phyloP scores from a whole-genome alignment of 768 basidiomycete genomes.

The Royoungia palumana region DNA sequence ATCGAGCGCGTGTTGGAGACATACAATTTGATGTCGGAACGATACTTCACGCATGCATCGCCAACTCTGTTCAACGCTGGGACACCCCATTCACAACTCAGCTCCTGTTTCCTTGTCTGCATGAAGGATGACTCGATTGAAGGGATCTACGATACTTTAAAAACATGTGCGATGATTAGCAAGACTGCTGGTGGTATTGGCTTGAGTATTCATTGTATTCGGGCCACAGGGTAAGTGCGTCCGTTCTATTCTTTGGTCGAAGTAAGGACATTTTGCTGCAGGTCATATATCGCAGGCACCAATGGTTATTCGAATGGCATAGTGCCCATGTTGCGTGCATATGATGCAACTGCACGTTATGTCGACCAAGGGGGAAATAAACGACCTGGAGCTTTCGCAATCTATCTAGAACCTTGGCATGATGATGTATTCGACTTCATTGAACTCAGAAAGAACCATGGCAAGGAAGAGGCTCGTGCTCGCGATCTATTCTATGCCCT shows the following conservation, averaged over 20 bases:
- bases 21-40: conserved; percentile 94
- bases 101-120: conserved; percentile 94
- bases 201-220: conserved; percentile 91
- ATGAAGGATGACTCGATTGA: conserved; percentile 99
- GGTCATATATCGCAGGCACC: conserved; percentile 98
- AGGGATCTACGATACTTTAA: conserved; percentile 98
- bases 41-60: conserved; percentile 97
- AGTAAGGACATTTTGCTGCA: conserved; percentile 28
- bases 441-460: conserved; percentile 97
- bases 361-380: conserved; percentile 99
- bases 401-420: conserved; percentile 99
- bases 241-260: background rate
- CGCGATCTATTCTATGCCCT: conserved; percentile 97
- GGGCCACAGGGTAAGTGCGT: conserved; percentile 80
- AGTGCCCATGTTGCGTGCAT: conserved; percentile 98
- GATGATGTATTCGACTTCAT: conserved; percentile 96
- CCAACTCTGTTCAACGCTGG: conserved; percentile 99
- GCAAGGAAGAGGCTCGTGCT: conserved; percentile 95
- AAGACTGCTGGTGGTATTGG: conserved; percentile 99
- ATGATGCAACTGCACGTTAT: conserved; percentile 96
- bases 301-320: conserved; percentile 99
- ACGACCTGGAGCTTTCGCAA: conserved; percentile 96
- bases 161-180: conserved; percentile 98
- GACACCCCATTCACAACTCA: conserved; percentile 91
- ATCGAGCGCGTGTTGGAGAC: conserved; percentile 89